These are phyloP conservation scores for Colletotrichum musae DNA, from an alignment of 2,329 filamentous ascomycete species.

Conservation along the genomic window DNA sequence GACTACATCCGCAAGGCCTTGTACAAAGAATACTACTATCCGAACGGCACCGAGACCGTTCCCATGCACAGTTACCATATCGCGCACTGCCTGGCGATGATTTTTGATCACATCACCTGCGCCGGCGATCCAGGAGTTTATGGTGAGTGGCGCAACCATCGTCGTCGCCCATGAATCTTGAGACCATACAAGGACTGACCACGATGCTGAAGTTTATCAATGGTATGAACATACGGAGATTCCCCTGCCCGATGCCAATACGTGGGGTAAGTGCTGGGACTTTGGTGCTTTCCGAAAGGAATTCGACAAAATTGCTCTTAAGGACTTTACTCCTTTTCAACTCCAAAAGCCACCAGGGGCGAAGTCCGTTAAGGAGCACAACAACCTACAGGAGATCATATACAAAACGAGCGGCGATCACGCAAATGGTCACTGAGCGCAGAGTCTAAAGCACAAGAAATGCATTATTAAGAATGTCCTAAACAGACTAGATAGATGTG, in stretches of 20 bases:
- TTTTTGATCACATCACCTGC: constrained; percentile 23
- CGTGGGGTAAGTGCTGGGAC: constrained; percentile 32
- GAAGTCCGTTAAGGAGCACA: constrained; percentile 23
- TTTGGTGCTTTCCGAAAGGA: constrained; percentile 11
- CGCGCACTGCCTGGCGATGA: constrained; percentile 27
- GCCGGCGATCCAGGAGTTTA: constrained; percentile 28
- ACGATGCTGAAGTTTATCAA: constrained; percentile 5
- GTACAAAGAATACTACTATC: constrained; percentile 30
- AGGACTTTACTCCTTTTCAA: constrained; percentile 14
- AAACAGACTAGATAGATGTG: too few relatives aligned
- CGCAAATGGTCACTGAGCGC: too few relatives aligned
- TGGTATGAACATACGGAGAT: constrained; percentile 29
- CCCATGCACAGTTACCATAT: constrained; percentile 26
- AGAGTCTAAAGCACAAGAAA: too few relatives aligned
- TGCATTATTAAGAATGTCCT: too few relatives aligned
- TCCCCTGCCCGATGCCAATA: constrained; percentile 26
- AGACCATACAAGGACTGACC: background rate
- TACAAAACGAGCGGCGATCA: background rate
- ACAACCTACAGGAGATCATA: constrained; percentile 30
- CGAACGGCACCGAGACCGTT: constrained; percentile 21
- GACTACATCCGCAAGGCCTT: constrained; percentile 29
- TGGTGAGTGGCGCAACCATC: constrained; percentile 1
- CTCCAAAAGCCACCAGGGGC: constrained; percentile 14
- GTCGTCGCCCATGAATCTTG: background rate
- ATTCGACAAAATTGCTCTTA: constrained; percentile 24